A percentile compares a stretch with the other conserved stretches of the same genome.
Evolutionary conservation across 345 rosid genomes (phyloP).

Genomic region (Euphorbia lathyris): DNA sequence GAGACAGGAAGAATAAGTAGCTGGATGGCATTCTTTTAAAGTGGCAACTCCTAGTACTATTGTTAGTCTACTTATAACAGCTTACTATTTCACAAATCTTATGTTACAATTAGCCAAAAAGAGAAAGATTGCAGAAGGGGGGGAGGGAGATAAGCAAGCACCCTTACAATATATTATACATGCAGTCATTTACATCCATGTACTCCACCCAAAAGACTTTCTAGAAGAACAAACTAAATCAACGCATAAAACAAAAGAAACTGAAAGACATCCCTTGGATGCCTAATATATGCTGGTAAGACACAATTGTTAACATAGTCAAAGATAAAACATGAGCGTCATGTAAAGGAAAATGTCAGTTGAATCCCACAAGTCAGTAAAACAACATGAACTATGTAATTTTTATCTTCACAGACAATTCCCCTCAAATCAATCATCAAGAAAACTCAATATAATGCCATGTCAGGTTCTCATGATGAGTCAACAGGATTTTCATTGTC

Average conservation of each 20-base stretch:
- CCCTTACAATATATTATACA: background rate
- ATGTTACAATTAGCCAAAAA: background rate
- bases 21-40: background rate
- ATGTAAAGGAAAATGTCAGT: background rate
- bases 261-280: background rate
- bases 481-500: background rate
- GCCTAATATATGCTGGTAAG: background rate
- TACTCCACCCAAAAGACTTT: background rate
- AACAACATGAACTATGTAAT: background rate
- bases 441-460: background rate
- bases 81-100: background rate
- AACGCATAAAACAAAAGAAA: background rate
- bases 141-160: background rate
- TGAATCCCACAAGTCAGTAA: background rate
- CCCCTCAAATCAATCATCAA: background rate
- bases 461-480: background rate
- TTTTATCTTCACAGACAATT: too few relatives aligned
- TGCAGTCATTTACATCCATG: background rate
- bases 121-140: too few relatives aligned
- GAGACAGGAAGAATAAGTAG: background rate
- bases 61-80: background rate
- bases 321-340: background rate
- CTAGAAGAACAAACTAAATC: too few relatives aligned
- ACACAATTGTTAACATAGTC: background rate
- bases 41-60: background rate